Conservation (phyloP, 2,329 filamentous ascomycete genomes). For the Chrysoporthe austroafricana region DNA sequence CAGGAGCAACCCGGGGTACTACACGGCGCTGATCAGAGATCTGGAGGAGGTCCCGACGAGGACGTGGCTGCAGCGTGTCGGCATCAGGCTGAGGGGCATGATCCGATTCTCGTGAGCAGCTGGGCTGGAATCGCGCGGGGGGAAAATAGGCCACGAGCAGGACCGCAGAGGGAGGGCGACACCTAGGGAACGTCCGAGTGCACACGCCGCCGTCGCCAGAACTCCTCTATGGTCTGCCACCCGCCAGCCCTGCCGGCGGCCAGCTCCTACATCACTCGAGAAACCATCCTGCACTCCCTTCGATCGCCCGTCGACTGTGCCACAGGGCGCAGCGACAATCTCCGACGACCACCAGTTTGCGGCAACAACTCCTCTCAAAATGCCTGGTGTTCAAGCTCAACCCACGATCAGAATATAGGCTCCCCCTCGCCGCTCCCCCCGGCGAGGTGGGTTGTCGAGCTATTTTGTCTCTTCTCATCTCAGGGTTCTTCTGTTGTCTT, state of each 20-base stretch:
- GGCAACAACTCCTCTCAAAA: background rate
- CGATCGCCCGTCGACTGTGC: too few species aligned
- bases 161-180: background rate
- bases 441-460: too few species aligned
- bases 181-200: background rate
- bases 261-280: too few species aligned
- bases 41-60: slow-evolving; percentile 65
- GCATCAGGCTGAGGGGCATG: slow-evolving; percentile 61
- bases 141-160: too few species aligned
- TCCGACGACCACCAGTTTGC: background rate
- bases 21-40: slow-evolving; percentile 62
- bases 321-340: too few species aligned
- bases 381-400: too few species aligned
- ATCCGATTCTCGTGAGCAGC: slow-evolving; percentile 56
- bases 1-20: slow-evolving; percentile 67
- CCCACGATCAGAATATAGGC: too few species aligned
- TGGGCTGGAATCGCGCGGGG: background rate
- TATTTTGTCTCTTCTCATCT: too few species aligned
- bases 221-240: background rate
- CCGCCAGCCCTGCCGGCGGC: background rate
- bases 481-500: too few species aligned
- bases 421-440: too few species aligned
- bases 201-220: background rate
- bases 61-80: slow-evolving; percentile 55
- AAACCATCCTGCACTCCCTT: too few species aligned